These are phyloP conservation scores for Trichosporon sp. DNA, from an alignment of 1,284 basidiomycete genomes.

Conservation along the genomic window DNA sequence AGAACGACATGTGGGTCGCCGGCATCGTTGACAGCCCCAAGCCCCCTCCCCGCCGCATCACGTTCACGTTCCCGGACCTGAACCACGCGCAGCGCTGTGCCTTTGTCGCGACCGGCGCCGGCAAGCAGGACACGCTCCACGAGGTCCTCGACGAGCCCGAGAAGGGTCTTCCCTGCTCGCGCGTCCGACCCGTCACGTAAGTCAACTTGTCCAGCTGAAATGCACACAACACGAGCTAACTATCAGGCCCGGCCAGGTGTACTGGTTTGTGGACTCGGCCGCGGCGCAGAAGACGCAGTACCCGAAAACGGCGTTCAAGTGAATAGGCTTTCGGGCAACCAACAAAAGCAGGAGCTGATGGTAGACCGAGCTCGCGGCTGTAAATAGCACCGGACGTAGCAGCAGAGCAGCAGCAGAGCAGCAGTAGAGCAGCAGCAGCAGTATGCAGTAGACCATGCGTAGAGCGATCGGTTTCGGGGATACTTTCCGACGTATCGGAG, in stretches of 20 bases:
- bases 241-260: constrained; percentile 68
- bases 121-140: constrained; percentile 74
- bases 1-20: constrained; percentile 90
- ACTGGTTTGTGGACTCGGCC: constrained; percentile 85
- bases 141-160: constrained; percentile 77
- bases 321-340: not conserved
- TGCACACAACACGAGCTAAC: not conserved
- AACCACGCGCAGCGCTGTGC: constrained; percentile 83
- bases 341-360: not conserved
- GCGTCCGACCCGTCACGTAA: constrained; percentile 65
- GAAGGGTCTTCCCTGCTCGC: constrained; percentile 71
- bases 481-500: not conserved
- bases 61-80: constrained; percentile 68
- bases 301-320: constrained; percentile 41
- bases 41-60: constrained; percentile 83
- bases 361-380: not conserved
- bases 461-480: not conserved
- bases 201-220: constrained; percentile 11
- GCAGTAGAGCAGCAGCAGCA: not conserved
- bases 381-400: not conserved
- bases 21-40: constrained; percentile 91
- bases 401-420: no score
- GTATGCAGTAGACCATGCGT: not conserved
- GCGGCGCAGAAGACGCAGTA: constrained; percentile 59
- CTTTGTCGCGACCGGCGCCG: constrained; percentile 80